phyloP scores from a whole-genome alignment of 352 stramenopile species.

The Globisporangium emineosum region DNA sequence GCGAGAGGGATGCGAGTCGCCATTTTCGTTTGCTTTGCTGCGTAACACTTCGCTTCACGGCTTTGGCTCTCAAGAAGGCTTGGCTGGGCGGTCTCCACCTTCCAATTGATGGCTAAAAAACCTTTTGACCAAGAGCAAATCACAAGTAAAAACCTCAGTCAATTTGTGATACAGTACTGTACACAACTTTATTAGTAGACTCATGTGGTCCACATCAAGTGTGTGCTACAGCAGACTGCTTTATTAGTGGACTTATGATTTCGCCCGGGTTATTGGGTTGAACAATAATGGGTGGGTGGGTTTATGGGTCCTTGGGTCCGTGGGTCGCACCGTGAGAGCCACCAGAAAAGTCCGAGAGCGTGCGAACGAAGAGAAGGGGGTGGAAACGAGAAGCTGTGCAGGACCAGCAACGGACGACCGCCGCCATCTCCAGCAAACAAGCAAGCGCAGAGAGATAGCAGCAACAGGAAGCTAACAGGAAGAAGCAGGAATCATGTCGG shows the following conservation, averaged over 20 bases:
- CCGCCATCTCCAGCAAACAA: constrained; percentile 25
- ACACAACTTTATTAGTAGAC: too few relatives aligned
- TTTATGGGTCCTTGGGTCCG: not conserved
- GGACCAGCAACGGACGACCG: constrained; percentile 19
- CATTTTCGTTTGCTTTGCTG: constrained; percentile 32
- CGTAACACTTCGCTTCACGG: constrained; percentile 5
- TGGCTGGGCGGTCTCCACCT: constrained; percentile 7
- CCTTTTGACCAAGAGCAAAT: not conserved
- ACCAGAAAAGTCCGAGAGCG: constrained; percentile 36
- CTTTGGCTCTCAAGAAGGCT: not conserved
- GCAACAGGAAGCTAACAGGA: constrained; percentile 6
- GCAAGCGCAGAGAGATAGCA: constrained; percentile 17
- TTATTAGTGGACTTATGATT: too few relatives aligned
- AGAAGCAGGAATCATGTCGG: constrained; percentile 37
- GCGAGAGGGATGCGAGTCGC: constrained; percentile 72
- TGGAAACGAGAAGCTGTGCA: constrained; percentile 15
- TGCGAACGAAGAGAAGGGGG: constrained; percentile 3
- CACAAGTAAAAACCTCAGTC: not conserved
- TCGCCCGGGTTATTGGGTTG: too few relatives aligned
- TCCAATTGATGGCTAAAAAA: constrained; percentile 12
- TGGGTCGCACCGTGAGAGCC: constrained; percentile 20
- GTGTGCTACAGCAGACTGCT: too few relatives aligned
- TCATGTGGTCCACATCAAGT: too few relatives aligned
- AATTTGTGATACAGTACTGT: not conserved
- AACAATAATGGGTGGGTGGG: not conserved